phyloP scores from a whole-genome alignment of 169 alveolate species.

The Plasmodium relictum region DNA sequence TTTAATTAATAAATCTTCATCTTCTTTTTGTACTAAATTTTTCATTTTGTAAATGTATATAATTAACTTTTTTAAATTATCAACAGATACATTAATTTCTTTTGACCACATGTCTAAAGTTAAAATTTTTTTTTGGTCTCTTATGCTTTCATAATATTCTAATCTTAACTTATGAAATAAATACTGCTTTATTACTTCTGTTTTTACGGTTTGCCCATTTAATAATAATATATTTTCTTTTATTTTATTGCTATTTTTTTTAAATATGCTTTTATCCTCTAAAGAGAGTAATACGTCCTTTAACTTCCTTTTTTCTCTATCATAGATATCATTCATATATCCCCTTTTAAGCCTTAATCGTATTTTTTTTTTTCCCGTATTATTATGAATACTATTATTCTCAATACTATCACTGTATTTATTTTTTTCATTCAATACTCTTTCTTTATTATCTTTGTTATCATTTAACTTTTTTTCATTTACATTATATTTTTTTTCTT shows the following conservation, averaged over 20 bases:
- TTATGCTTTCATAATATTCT: conserved; percentile 73
- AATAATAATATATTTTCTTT: conserved; percentile 57
- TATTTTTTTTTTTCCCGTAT: not conserved
- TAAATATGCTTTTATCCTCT: conserved; percentile 61
- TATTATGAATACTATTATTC: not conserved
- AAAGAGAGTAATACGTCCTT: conserved; percentile 22
- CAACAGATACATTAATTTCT: conserved; percentile 70
- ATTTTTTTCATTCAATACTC: not conserved
- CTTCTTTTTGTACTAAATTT: conserved; percentile 69
- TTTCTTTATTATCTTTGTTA: not conserved
- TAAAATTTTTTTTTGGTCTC: conserved; percentile 68
- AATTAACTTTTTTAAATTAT: conserved; percentile 62
- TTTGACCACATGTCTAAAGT: conserved; percentile 73
- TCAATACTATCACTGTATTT: not conserved
- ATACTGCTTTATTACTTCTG: conserved; percentile 56
- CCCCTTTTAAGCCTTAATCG: conserved; percentile 60
- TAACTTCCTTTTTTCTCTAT: conserved; percentile 37
- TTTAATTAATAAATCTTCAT: conserved; percentile 64
- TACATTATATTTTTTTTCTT: not conserved
- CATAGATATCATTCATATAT: conserved; percentile 61
- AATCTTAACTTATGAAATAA: conserved; percentile 61
- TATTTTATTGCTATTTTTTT: conserved; percentile 8
- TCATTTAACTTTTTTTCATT: not conserved
- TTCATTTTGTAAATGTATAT: conserved; percentile 74
- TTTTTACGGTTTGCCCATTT: conserved; percentile 62